Evolutionary conservation across 371 early-diverging fungal species (phyloP).

Genomic region (Dipsacomyces acuminosporus): DNA sequence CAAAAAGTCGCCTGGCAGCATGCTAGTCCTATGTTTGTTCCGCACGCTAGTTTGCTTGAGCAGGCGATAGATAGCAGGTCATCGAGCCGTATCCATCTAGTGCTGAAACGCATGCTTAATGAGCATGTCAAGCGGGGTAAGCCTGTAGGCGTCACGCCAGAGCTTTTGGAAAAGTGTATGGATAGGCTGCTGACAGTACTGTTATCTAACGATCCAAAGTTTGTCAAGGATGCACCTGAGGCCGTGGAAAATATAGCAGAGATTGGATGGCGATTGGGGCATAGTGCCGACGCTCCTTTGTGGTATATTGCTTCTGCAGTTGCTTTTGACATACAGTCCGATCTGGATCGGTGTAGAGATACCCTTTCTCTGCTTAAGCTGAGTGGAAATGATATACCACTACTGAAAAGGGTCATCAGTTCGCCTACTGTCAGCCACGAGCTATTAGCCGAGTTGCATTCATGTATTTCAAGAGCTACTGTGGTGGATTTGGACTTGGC

Average conservation of each 20-base stretch:
- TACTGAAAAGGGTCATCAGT: too few relatives aligned
- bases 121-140: slow-evolving; percentile 7
- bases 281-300: background rate
- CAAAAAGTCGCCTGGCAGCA: slow-evolving; percentile 33
- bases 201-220: slow-evolving; percentile 1
- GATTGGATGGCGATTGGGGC: background rate
- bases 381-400: too few relatives aligned
- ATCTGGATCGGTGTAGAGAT: too few relatives aligned
- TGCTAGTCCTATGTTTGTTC: slow-evolving; percentile 6
- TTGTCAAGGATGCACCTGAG: slow-evolving; percentile 9
- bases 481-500: background rate
- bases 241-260: background rate
- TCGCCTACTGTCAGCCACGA: background rate
- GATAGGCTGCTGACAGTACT: background rate
- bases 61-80: slow-evolving; percentile 9
- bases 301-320: background rate
- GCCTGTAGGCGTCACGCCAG: slow-evolving; percentile 6
- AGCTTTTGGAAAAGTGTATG: slow-evolving; percentile 10
- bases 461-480: background rate
- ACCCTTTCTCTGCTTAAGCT: too few relatives aligned
- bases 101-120: slow-evolving; percentile 17
- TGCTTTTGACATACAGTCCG: too few relatives aligned
- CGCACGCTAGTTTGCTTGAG: slow-evolving; percentile 6
- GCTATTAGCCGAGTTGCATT: slow-evolving; percentile 1
- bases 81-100: background rate